Base-by-base conservation (phyloP, 495 filamentous ascomycete genomes). In the Aspergillus biplanus region DNA sequence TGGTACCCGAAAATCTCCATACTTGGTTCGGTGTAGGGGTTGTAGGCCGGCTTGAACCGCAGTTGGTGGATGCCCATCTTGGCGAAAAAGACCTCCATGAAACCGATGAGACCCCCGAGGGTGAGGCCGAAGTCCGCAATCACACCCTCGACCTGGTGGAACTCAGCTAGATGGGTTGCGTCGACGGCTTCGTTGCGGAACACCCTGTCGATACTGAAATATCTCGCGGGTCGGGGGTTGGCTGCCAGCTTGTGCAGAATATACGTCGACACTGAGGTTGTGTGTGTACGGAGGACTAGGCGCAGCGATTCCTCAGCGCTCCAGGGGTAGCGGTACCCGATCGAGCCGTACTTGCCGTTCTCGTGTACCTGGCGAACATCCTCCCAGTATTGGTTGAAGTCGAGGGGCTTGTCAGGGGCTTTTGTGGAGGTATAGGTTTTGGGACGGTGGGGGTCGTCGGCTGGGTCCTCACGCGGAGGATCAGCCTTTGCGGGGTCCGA, bases 1-100 rank as follows among this genome's bases (percentile, higher is more conserved):
- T 97, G 93, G 77, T 89, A 96, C 15, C 90, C 90, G 79, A 96
- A 97, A 66, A 97, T 95, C 76, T 97, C 93, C 91, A 97, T 93
- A 73, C 86, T 90, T 9, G 95, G 95, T 76, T 99, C 95, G n/a
- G 95, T 98, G 81, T 99, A 96, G 0, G 92, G 91, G 75, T 97
- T 96, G 75, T 99, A 98, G n/a, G 93, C 93, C 2, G 93, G 93
- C 82, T 97, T 97, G 87, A 96, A 97, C 62, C 90, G 87, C 62
- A 97, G 80, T 63, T 90, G 83, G 58, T 91, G 85, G 57, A 99
- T 89, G 61, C 94, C 94, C 90, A 99, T 96, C 80, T 96, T 96
- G 33, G 78, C 82, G 75, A 97, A 99, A 86, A 99, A 99, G 66
- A 92, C 87, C 67, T 93, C 87, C 87, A 99, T 96, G 82, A 99